Percentiles rank a stretch among this genome's conserved stretches.
Conservation (phyloP, 1,284 basidiomycete genomes). For the Boletus austroedulis region DNA sequence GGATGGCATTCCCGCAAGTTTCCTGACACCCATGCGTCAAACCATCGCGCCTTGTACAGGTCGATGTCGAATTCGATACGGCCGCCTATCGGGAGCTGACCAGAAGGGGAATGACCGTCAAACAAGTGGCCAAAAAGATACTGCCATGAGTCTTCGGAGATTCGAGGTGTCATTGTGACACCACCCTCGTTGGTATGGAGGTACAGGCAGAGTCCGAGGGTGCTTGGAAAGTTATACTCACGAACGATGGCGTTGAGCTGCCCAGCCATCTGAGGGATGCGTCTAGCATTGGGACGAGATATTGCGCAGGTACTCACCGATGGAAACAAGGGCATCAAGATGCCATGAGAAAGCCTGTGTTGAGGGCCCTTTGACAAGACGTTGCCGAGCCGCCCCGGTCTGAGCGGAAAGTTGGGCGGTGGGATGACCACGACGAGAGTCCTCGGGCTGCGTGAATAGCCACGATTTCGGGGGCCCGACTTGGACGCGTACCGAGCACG, state of each 20-base stretch:
- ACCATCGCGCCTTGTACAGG: constrained; percentile 67
- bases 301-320: constrained; percentile 50
- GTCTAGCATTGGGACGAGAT: neutral
- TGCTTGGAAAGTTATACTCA: constrained; percentile 78
- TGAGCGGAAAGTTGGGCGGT: constrained; percentile 54
- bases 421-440: constrained; percentile 69
- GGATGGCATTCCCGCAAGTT: constrained; percentile 26
- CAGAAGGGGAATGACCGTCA: constrained; percentile 43
- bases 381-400: constrained; percentile 60
- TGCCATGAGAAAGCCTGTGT: constrained; percentile 61
- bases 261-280: constrained; percentile 55
- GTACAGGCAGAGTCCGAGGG: constrained; percentile 68
- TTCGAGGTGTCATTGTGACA: constrained; percentile 57
- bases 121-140: constrained; percentile 66
- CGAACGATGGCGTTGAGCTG: constrained; percentile 74
- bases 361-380: constrained; percentile 59
- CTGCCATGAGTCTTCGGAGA: constrained; percentile 76
- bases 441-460: constrained; percentile 45
- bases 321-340: constrained; percentile 72
- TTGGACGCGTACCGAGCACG: constrained; percentile 40
- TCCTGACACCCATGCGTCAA: constrained; percentile 61
- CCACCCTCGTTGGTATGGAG: constrained; percentile 59
- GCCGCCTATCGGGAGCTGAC: constrained; percentile 58
- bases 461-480: constrained; percentile 49
- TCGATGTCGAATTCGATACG: constrained; percentile 80